A percentile compares a stretch with the other conserved stretches of the same genome.
Evolutionary conservation across 148 eudicot species (phyloP).

Genomic region (Rhododendron molle): DNA sequence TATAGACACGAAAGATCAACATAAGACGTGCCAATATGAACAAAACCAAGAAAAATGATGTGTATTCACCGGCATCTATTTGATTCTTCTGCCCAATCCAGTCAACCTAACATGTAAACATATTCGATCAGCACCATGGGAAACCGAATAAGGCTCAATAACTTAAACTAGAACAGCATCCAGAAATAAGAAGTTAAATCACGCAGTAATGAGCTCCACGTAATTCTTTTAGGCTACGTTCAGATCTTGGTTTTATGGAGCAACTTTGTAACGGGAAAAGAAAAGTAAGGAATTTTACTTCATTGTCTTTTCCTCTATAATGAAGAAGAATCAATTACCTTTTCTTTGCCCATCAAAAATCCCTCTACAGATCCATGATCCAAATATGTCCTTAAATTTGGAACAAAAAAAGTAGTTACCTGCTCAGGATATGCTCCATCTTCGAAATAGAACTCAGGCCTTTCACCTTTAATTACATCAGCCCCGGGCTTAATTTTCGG

Average conservation of each 20-base stretch:
- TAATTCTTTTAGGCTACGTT: neutral
- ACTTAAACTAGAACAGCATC: neutral
- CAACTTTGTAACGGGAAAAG: neutral
- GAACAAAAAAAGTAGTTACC: constrained; percentile 27
- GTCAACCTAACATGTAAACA: constrained; percentile 57
- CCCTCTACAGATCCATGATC: neutral
- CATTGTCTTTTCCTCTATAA: neutral
- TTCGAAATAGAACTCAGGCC: constrained; percentile 78
- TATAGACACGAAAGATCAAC: constrained; percentile 8
- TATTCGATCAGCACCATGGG: neutral
- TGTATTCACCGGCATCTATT: constrained; percentile 73
- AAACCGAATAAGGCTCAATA: neutral
- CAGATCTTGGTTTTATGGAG: neutral
- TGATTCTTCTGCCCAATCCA: constrained; percentile 99
- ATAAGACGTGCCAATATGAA: neutral
- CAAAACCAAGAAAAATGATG: neutral
- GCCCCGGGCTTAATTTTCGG: constrained; percentile 91
- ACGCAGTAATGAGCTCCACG: neutral
- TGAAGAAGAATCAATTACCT: neutral
- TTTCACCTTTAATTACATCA: constrained; percentile 64
- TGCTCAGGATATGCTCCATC: constrained; percentile 87
- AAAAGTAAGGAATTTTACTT: neutral
- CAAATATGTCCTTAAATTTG: neutral
- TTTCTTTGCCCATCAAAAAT: neutral
- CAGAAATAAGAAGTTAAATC: neutral